phyloP scores from a whole-genome alignment of 2,329 filamentous ascomycete species.

The Pleurostoma richardsiae region DNA sequence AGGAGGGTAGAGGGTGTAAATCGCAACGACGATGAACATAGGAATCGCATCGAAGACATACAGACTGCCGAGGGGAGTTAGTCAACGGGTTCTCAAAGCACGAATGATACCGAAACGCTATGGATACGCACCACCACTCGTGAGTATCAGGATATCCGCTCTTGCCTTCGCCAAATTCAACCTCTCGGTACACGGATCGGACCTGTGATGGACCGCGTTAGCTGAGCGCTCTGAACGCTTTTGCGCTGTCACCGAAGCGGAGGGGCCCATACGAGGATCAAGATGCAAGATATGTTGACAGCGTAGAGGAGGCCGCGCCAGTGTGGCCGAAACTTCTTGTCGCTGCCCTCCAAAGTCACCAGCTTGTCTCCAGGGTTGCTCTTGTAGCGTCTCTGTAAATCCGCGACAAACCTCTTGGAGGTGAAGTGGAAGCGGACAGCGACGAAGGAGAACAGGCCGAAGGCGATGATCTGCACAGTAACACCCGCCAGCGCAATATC shows the following conservation, averaged over 20 bases:
- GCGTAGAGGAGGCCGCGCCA: constrained; percentile 30
- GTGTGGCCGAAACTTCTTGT: constrained; percentile 15
- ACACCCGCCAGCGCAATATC: constrained; percentile 32
- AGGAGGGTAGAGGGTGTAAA: constrained; percentile 21
- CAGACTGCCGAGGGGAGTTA: constrained; percentile 7
- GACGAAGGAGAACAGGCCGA: constrained; percentile 39
- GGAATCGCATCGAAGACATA: constrained; percentile 26
- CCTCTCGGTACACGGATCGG: constrained; percentile 5
- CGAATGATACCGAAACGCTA: not conserved
- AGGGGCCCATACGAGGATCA: constrained; percentile 20
- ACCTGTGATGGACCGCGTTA: constrained; percentile 9
- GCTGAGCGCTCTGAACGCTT: no score
- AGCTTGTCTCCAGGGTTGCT: constrained; percentile 24
- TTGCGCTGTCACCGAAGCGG: not conserved
- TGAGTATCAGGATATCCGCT: constrained; percentile 13
- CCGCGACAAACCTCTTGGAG: constrained; percentile 26
- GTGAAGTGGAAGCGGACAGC: constrained; percentile 41
- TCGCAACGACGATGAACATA: constrained; percentile 17
- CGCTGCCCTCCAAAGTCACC: constrained; percentile 13
- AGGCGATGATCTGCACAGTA: constrained; percentile 35
- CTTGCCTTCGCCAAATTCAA: constrained; percentile 14
- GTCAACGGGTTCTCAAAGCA: not conserved
- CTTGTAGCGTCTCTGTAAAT: constrained; percentile 19
- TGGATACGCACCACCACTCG: constrained; percentile 22
- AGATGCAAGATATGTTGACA: constrained; percentile 19